These are phyloP conservation scores for Nakazawaea ishiwadae DNA, from an alignment of 805 yeast species.

Conservation along the genomic window DNA sequence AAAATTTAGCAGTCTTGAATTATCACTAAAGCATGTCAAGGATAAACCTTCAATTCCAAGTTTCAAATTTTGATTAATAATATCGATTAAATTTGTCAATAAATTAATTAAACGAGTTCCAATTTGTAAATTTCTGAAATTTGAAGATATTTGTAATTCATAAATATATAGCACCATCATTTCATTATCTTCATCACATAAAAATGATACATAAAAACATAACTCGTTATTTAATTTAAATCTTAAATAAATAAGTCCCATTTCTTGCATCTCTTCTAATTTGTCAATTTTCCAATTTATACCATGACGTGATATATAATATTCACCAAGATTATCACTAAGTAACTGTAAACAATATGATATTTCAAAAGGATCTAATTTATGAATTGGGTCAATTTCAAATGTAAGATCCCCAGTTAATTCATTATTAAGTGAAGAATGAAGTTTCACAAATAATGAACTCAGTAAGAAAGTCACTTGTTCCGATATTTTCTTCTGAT, in stretches of 20 bases:
- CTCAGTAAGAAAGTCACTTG: neutral
- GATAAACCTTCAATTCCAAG: slow-evolving; percentile 25
- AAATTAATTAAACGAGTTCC: slow-evolving; percentile 35
- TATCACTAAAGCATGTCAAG: slow-evolving; percentile 48
- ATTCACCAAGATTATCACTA: slow-evolving; percentile 22
- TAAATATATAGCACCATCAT: slow-evolving; percentile 43
- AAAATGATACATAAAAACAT: slow-evolving; percentile 42
- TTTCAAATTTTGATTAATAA: slow-evolving; percentile 13
- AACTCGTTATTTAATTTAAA: slow-evolving; percentile 20
- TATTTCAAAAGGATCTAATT: neutral
- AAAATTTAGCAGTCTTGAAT: slow-evolving; percentile 37
- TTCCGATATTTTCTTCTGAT: too few species aligned
- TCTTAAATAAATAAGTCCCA: slow-evolving; percentile 40
- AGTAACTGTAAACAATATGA: slow-evolving; percentile 19
- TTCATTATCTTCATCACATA: slow-evolving; percentile 36
- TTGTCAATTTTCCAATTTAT: slow-evolving; percentile 37
- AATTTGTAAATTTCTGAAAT: slow-evolving; percentile 27
- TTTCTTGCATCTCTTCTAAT: slow-evolving; percentile 39
- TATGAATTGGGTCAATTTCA: slow-evolving; percentile 1
- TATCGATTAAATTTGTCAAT: slow-evolving; percentile 29
- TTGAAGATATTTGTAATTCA: slow-evolving; percentile 45
- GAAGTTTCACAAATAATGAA: neutral
- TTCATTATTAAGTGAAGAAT: neutral
- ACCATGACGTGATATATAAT: slow-evolving; percentile 27
- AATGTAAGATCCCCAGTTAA: neutral